Evolutionary conservation across 805 yeast genomes (phyloP).

Genomic region (Priceomyces medius): DNA sequence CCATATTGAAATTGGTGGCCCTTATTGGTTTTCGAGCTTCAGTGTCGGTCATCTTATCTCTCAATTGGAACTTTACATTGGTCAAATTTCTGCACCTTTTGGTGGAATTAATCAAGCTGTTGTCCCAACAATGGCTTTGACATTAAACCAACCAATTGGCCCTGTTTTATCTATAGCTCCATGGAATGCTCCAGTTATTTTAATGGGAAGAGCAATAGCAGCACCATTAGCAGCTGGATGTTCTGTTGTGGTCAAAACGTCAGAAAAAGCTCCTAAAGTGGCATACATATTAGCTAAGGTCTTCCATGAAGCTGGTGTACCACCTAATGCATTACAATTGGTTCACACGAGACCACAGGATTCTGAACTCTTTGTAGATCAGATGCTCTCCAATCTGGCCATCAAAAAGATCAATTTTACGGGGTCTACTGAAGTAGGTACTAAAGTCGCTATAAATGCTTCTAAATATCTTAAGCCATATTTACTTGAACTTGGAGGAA

Average conservation of each 20-base stretch:
- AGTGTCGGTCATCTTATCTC: constrained; percentile 27
- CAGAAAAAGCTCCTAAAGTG: constrained; percentile 37
- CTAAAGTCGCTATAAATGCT: constrained; percentile 33
- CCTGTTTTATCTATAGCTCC: constrained; percentile 47
- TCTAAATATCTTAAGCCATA: constrained; percentile 40
- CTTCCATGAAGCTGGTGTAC: constrained; percentile 40
- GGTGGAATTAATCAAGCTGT: constrained; percentile 16
- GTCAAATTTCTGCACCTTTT: constrained; percentile 17
- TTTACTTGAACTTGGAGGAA: constrained; percentile 47
- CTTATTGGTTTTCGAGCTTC: constrained; percentile 36
- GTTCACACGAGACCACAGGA: constrained; percentile 28
- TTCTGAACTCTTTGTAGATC: constrained; percentile 22
- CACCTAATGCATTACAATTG: constrained; percentile 32
- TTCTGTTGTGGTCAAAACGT: constrained; percentile 42
- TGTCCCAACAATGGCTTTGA: constrained; percentile 23
- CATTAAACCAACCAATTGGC: constrained; percentile 41
- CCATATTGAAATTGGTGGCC: constrained; percentile 34
- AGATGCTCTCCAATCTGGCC: constrained; percentile 21
- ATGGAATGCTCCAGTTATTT: constrained; percentile 49
- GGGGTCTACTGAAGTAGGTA: constrained; percentile 44
- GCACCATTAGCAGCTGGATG: constrained; percentile 52
- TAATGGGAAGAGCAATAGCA: constrained; percentile 37
- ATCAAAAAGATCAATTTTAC: constrained; percentile 45
- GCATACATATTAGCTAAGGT: constrained; percentile 32
- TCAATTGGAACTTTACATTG: constrained; percentile 28